These are phyloP conservation scores for Mycena olivaceomarginata DNA, from an alignment of 768 basidiomycete genomes.

Conservation along the genomic window DNA sequence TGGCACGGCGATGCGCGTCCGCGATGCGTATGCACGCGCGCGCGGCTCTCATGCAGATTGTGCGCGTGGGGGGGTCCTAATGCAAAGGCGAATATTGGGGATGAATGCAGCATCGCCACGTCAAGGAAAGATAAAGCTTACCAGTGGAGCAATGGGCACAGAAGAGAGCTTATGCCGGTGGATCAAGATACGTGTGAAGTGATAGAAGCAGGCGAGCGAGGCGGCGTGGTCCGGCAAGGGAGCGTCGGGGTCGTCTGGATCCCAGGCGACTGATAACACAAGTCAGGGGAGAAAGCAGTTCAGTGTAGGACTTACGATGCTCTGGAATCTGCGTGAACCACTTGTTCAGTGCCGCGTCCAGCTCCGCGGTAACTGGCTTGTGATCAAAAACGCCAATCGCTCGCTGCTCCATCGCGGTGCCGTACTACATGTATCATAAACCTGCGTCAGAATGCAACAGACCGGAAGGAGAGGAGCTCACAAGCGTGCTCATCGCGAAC, in stretches of 20 bases:
- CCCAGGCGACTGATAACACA: slow-evolving; percentile 3
- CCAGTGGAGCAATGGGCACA: background rate
- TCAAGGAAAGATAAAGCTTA: background rate
- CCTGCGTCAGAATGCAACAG: too few species aligned
- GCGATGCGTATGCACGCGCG: slow-evolving; percentile 74
- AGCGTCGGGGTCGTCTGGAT: background rate
- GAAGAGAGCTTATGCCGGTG: slow-evolving; percentile 10
- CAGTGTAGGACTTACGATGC: slow-evolving; percentile 6
- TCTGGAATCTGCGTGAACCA: slow-evolving; percentile 2
- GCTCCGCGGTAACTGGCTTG: background rate
- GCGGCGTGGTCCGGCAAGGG: slow-evolving; percentile 7
- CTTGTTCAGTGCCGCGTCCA: background rate
- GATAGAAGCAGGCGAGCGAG: background rate
- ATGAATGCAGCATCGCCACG: background rate
- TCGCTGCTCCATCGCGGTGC: background rate
- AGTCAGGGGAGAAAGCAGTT: background rate
- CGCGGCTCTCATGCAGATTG: slow-evolving; percentile 80
- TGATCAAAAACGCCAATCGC: background rate
- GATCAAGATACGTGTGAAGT: slow-evolving; percentile 2
- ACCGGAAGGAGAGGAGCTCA: background rate
- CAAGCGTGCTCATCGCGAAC: background rate
- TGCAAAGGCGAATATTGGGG: background rate
- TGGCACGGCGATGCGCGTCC: slow-evolving; percentile 61
- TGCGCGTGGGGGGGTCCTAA: slow-evolving; percentile 70
- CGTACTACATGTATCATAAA: background rate